Conservation (phyloP, 2,329 filamentous ascomycete genomes). For the Xylaria sp. region DNA sequence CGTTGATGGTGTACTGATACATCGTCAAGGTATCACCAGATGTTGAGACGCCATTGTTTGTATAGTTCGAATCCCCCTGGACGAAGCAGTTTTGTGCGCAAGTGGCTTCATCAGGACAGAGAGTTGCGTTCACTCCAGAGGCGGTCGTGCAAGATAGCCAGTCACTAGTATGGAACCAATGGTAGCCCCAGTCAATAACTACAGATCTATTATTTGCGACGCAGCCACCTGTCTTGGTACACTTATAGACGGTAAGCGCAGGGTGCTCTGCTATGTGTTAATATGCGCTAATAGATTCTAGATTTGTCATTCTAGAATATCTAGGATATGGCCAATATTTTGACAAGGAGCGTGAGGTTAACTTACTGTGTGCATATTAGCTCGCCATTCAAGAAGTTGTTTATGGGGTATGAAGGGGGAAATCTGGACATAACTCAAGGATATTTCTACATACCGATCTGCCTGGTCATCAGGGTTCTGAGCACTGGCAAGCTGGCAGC, state of each 20-base stretch:
- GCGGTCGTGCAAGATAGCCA: conserved; percentile 40
- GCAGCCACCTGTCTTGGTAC: conserved; percentile 61
- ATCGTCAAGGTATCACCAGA: conserved; percentile 42
- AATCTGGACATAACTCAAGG: not conserved
- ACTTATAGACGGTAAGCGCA: conserved; percentile 61
- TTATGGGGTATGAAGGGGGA: not conserved
- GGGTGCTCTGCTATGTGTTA: conserved; percentile 52
- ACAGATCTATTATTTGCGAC: conserved; percentile 58
- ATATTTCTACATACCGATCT: conserved; percentile 34
- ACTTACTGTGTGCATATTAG: conserved; percentile 33
- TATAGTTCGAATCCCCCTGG: conserved; percentile 59
- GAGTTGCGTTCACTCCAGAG: conserved; percentile 51
- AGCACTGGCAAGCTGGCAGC: conserved; percentile 31
- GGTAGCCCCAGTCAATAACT: conserved; percentile 60
- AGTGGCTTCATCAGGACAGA: conserved; percentile 57
- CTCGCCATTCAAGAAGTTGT: not conserved
- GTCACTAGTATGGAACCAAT: conserved; percentile 46
- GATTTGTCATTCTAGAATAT: not conserved
- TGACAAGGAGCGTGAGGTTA: not conserved
- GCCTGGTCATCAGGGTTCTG: conserved; percentile 32
- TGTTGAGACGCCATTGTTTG: conserved; percentile 44
- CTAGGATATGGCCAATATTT: not conserved
- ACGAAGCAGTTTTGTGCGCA: conserved; percentile 64
- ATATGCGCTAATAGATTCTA: not conserved
- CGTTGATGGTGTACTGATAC: conserved; percentile 47